phyloP scores from a whole-genome alignment of 306 rosid genomes.

The Begonia peltatifolia region DNA sequence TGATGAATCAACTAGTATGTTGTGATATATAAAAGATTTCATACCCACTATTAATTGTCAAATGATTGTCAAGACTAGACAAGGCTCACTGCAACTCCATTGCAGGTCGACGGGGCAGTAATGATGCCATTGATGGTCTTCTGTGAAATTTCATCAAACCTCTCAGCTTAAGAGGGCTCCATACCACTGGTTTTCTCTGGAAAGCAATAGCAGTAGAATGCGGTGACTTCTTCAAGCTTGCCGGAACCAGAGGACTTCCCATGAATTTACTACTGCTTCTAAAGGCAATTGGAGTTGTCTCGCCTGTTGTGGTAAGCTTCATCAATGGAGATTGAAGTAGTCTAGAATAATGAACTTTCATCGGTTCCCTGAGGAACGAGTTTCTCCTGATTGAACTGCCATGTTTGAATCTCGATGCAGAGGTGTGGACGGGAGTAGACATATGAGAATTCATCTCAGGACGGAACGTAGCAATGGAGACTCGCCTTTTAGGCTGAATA shows the following conservation, averaged over 20 bases:
- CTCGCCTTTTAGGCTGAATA: constrained; percentile 74
- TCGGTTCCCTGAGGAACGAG: constrained; percentile 32
- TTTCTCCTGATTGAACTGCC: constrained; percentile 22
- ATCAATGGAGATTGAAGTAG: constrained; percentile 63
- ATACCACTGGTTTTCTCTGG: constrained; percentile 45
- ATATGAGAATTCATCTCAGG: constrained; percentile 40
- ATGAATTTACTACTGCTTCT: constrained; percentile 70
- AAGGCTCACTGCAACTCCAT: constrained; percentile 26
- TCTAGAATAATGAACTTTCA: constrained; percentile 55
- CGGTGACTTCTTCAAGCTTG: constrained; percentile 23
- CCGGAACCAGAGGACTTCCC: constrained; percentile 51
- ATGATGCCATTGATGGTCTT: constrained; percentile 51
- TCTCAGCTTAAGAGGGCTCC: constrained; percentile 83
- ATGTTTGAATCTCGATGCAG: constrained; percentile 33
- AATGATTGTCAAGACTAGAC: too few relatives aligned
- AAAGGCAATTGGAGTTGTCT: constrained; percentile 49
- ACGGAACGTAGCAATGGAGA: constrained; percentile 59
- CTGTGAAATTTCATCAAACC: constrained; percentile 27
- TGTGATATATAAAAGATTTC: too few relatives aligned
- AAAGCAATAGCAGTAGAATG: constrained; percentile 37
- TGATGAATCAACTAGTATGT: too few relatives aligned
- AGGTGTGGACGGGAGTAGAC: constrained; percentile 52
- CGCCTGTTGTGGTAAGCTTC: constrained; percentile 29
- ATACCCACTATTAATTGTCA: too few relatives aligned
- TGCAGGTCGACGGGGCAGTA: constrained; percentile 41